Evolutionary conservation across 257 asterid genomes (phyloP).

Genomic region (Osmanthus fragrans): DNA sequence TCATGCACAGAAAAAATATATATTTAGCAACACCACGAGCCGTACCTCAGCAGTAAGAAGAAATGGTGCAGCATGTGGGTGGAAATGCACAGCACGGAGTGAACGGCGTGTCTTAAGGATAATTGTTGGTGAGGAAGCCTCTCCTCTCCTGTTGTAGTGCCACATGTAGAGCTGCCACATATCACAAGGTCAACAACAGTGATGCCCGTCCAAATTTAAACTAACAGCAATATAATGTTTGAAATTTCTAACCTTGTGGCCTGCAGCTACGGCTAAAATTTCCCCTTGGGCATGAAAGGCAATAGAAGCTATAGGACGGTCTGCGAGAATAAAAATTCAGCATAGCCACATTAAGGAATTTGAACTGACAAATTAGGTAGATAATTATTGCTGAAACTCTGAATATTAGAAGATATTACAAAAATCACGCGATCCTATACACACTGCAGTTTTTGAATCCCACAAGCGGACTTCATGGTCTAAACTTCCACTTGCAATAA

Average conservation of each 20-base stretch:
- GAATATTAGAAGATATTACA: slow-evolving; percentile 50
- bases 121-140: slow-evolving; percentile 76
- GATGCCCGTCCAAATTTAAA: slow-evolving; percentile 14
- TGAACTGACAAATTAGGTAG: slow-evolving; percentile 9
- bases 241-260: slow-evolving; percentile 80
- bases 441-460: slow-evolving; percentile 85
- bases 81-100: slow-evolving; percentile 97
- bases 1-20: neutral
- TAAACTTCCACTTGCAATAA: slow-evolving; percentile 96
- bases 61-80: slow-evolving; percentile 91
- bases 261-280: slow-evolving; percentile 93
- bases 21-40: slow-evolving; percentile 27
- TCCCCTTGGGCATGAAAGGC: slow-evolving; percentile 98
- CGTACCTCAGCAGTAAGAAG: slow-evolving; percentile 97
- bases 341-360: slow-evolving; percentile 17
- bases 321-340: slow-evolving; percentile 41
- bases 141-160: slow-evolving; percentile 85
- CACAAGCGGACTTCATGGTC: slow-evolving; percentile 96
- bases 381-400: neutral
- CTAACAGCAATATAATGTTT: slow-evolving; percentile 12
- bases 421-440: slow-evolving; percentile 90
- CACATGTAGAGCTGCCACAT: slow-evolving; percentile 81
- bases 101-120: slow-evolving; percentile 92
- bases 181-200: slow-evolving; percentile 33
- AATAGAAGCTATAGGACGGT: slow-evolving; percentile 94